phyloP scores from a whole-genome alignment of 169 alveolate species.

The Plasmodium chabaudi region DNA sequence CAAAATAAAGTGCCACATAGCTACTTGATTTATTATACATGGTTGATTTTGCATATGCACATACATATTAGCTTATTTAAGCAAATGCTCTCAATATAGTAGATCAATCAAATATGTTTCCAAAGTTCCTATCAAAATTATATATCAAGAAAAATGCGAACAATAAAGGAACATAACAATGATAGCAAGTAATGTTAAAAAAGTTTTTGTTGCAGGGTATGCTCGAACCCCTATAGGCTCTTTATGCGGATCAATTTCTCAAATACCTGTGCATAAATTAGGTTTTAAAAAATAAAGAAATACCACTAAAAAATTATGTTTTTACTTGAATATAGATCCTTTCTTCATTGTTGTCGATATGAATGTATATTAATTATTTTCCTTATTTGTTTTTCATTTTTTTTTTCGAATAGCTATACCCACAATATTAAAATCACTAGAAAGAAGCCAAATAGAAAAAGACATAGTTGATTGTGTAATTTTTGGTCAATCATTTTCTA shows the following conservation, averaged over 20 bases:
- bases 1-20: no score
- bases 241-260: conserved; percentile 60
- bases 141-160: background rate
- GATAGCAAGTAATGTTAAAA: conserved; percentile 32
- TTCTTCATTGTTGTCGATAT: no score
- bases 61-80: no score
- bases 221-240: conserved; percentile 77
- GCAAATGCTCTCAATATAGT: no score
- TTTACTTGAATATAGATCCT: no score
- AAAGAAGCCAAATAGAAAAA: conserved; percentile 64
- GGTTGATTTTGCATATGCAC: no score
- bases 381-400: background rate
- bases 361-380: no score
- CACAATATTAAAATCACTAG: conserved; percentile 76
- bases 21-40: no score
- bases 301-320: background rate
- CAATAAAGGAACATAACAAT: background rate
- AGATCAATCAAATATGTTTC: no score
- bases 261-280: conserved; percentile 71
- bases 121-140: no score
- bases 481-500: conserved; percentile 79
- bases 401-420: conserved; percentile 24
- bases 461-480: conserved; percentile 74
- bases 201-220: conserved; percentile 62
- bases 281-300: conserved; percentile 32